Evolutionary conservation across 805 yeast genomes (phyloP).

Genomic region (Osmozyma mogii): DNA sequence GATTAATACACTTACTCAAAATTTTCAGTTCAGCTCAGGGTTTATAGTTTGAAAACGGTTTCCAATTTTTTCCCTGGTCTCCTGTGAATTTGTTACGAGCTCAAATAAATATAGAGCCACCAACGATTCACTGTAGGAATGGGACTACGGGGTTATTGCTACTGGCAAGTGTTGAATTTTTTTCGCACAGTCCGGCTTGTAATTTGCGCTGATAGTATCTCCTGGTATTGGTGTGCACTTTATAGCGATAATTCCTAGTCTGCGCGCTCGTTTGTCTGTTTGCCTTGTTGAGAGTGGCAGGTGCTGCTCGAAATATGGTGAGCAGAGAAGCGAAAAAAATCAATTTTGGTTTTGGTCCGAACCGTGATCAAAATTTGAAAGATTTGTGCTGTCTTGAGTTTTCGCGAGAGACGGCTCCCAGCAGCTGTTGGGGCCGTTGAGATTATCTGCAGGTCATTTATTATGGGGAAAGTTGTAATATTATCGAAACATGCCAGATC

Average conservation of each 20-base stretch:
- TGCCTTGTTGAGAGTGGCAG: constrained; percentile 2
- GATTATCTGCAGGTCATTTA: neutral
- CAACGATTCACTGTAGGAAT: constrained; percentile 30
- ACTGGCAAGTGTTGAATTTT: no score
- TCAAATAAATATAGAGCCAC: constrained; percentile 38
- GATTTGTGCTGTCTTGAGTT: neutral
- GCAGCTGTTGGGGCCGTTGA: constrained; percentile 1
- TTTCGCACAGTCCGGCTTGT: no score
- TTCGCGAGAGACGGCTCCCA: no score
- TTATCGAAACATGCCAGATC: neutral
- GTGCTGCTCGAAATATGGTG: constrained; percentile 1
- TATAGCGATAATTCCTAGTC: neutral
- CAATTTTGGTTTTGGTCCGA: no score
- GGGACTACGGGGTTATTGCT: constrained; percentile 9
- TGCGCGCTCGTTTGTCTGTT: constrained; percentile 1
- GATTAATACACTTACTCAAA: constrained; percentile 9
- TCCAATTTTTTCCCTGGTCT: constrained; percentile 5
- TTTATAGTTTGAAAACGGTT: neutral
- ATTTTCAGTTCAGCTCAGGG: neutral
- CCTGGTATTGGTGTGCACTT: constrained; percentile 4
- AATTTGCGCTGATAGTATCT: constrained; percentile 4
- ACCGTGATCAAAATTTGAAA: neutral
- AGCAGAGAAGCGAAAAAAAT: no score
- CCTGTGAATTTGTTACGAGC: constrained; percentile 32
- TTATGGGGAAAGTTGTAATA: neutral